A percentile compares a stretch with the other conserved stretches of the same genome.
These are phyloP conservation scores for Microcera coccophila DNA, from an alignment of 2,329 filamentous ascomycete species.

Conservation along the genomic window DNA sequence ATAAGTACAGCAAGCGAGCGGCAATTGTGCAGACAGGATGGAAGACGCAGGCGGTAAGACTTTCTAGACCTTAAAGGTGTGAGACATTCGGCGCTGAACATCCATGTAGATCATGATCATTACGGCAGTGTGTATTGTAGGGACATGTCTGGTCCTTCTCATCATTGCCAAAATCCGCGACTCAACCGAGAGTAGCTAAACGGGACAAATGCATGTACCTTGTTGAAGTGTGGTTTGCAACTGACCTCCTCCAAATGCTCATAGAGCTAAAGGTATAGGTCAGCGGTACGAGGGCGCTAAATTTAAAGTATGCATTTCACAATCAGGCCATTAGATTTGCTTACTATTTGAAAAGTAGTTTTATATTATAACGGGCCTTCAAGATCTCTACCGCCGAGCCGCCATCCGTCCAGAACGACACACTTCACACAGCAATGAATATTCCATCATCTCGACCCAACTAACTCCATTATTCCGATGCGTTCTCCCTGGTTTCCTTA, in stretches of 20 bases:
- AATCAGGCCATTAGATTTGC: no score
- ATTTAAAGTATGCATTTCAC: no score
- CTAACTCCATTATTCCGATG: neutral
- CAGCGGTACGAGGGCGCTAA: no score
- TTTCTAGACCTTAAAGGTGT: no score
- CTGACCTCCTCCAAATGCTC: no score
- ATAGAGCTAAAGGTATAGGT: neutral
- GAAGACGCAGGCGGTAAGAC: slow-evolving; percentile 79
- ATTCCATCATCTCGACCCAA: neutral
- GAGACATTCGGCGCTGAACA: neutral
- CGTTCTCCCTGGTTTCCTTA: neutral
- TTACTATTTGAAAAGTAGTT: no score
- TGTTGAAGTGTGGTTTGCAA: no score
- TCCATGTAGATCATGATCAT: slow-evolving; percentile 54
- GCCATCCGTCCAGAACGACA: neutral
- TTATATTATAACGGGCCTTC: no score
- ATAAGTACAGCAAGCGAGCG: slow-evolving; percentile 71
- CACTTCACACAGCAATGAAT: neutral
- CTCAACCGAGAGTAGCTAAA: slow-evolving; percentile 8
- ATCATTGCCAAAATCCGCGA: slow-evolving; percentile 41
- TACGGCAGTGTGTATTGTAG: slow-evolving; percentile 60
- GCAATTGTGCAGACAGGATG: slow-evolving; percentile 91
- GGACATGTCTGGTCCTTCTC: slow-evolving; percentile 61
- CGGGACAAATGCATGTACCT: neutral
- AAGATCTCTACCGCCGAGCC: neutral